phyloP scores from a whole-genome alignment of 2,329 filamentous ascomycete species.

The Bipolaris cookei region DNA sequence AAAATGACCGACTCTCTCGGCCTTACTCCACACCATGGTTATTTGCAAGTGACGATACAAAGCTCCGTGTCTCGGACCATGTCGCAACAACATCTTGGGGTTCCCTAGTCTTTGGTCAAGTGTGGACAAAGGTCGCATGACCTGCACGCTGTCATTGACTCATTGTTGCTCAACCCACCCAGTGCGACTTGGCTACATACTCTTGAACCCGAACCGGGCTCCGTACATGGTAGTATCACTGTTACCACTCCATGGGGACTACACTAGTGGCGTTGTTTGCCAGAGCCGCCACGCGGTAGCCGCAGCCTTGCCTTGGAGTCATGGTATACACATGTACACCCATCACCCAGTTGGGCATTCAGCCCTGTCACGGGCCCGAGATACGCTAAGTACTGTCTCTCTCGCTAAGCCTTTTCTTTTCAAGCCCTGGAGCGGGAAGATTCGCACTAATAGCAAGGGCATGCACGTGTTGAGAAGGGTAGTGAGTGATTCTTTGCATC shows the following conservation, averaged over 20 bases:
- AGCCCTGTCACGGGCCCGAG: neutral
- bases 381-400: neutral
- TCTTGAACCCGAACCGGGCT: neutral
- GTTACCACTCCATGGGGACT: conserved; percentile 1
- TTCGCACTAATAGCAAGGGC: no score
- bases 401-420: neutral
- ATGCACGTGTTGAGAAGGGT: no score
- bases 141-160: neutral
- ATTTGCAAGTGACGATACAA: neutral
- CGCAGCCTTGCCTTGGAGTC: conserved; percentile 1
- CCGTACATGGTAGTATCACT: neutral
- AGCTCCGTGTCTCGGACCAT: neutral
- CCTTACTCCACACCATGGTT: neutral
- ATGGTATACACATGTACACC: neutral
- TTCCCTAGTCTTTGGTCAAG: neutral
- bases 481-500: no score
- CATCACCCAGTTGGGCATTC: neutral
- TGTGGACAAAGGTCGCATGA: neutral
- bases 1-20: neutral
- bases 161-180: neutral
- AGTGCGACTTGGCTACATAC: neutral
- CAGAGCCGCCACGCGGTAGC: neutral
- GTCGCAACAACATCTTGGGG: neutral
- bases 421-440: neutral
- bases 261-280: conserved; percentile 4